Percentiles rank a stretch among this genome's conserved stretches.
Conservation (phyloP, 768 basidiomycete species). For the Tubosaeta sp. region DNA sequence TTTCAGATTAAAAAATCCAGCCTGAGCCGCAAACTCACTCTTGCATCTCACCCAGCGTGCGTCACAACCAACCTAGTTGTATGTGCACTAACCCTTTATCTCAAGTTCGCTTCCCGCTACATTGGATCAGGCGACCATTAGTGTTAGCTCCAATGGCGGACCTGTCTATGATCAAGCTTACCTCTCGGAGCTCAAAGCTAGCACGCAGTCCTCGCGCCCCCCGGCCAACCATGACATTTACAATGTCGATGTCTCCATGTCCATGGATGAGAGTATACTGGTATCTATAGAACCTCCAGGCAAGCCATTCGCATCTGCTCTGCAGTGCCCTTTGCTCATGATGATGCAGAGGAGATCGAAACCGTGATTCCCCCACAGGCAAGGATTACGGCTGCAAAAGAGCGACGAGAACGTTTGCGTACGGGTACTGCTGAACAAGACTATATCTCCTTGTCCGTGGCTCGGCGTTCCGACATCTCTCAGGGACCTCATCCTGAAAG, state of each 20-base stretch:
- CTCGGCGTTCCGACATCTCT: slow-evolving; percentile 47
- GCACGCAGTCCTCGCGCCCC: slow-evolving; percentile 56
- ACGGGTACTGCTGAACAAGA: slow-evolving; percentile 54
- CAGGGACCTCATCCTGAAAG: slow-evolving; percentile 84
- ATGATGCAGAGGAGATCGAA: slow-evolving; percentile 33
- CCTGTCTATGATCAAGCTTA: slow-evolving; percentile 72
- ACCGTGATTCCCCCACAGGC: slow-evolving; percentile 65
- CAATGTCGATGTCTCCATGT: slow-evolving; percentile 48
- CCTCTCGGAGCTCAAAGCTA: slow-evolving; percentile 75
- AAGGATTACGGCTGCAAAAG: slow-evolving; percentile 67
- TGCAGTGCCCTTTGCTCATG: background rate
- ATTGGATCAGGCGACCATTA: slow-evolving; percentile 55
- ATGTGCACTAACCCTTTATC: slow-evolving; percentile 10
- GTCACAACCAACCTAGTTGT: slow-evolving; percentile 7
- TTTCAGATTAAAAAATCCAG: slow-evolving; percentile 82
- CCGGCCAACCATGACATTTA: slow-evolving; percentile 36
- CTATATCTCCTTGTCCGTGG: slow-evolving; percentile 73
- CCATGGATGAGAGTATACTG: slow-evolving; percentile 37
- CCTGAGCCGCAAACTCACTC: slow-evolving; percentile 60
- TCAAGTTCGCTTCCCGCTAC: slow-evolving; percentile 39
- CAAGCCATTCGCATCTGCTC: slow-evolving; percentile 11
- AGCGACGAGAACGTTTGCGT: slow-evolving; percentile 68
- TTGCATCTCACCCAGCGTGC: slow-evolving; percentile 54
- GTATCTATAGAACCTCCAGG: slow-evolving; percentile 31
- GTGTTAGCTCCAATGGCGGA: slow-evolving; percentile 39